Evolutionary conservation across 73 alveolate genomes (phyloP), one percentile per base, ranked within the genome.

Genomic region (Paramecium primaurelia): DNA sequence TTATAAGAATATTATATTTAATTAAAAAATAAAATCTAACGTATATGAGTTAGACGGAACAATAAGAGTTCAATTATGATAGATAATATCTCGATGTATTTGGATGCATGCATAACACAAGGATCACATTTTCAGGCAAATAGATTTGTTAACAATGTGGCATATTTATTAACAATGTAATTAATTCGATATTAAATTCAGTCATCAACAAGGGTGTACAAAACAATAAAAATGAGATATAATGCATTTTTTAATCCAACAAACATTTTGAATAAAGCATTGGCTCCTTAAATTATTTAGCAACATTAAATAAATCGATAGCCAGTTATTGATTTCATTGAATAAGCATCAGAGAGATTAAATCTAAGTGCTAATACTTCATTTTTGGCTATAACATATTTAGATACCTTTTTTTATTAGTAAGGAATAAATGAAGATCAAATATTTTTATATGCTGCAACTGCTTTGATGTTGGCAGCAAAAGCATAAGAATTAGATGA

Each of bases 401-500:
- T 45, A 8, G 91, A 80, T 47, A 16, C 45, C 6, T 45, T 18
- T 40, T 80, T 80, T n/a, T 8, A 25, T 9, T 40, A 26, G 34
- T 32, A 45, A 22, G 26, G 58, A 47, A 36, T 45, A 26, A 4
- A 10, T 20, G 77, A 45, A 18, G n/a, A 47, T 8, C n/a, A 80
- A 47, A 8, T 45, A 18, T 45, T 44, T 47, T 47, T 80, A 26
- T 80, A 80, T 80, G 75, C 91, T 12, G 71, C 77, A 44, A 42
- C 89, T 40, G 89, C 89, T 7, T 32, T 77, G 12, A 77, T 77
- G 89, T 34, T 77, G 47, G 89, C 89, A 69, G 93, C 93, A 20
- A 88, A 88, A 69, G 73, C 93, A 8, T 44, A 44, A 22, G 93
- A 88, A 71, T 68, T 88, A 22, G 93, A 88, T 69, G 93, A 88